Percentiles rank a stretch among this genome's conserved stretches.
Conservation (phyloP, 176 grass and related monocot genomes). For the Olyra latifolia region DNA sequence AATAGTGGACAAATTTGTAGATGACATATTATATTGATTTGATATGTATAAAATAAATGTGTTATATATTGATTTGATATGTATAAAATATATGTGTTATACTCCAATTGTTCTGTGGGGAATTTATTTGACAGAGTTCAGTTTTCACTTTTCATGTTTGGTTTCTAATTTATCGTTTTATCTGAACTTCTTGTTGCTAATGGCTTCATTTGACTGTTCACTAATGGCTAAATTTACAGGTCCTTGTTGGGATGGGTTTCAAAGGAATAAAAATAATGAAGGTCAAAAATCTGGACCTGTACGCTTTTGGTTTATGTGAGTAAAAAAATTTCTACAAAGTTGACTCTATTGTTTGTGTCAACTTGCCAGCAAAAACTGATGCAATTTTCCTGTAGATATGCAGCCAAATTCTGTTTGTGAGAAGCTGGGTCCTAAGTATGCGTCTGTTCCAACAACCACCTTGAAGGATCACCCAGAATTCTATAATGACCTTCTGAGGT, state of each 20-base stretch:
- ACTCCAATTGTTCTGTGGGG: background rate
- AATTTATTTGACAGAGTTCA: background rate
- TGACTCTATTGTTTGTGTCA: slow-evolving; percentile 1
- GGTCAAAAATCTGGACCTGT: slow-evolving; percentile 81
- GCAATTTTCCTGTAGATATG: slow-evolving; percentile 65
- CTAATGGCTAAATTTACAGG: slow-evolving; percentile 49
- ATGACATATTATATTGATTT: background rate
- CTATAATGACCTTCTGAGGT: slow-evolving; percentile 93
- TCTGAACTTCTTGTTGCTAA: slow-evolving; percentile 7
- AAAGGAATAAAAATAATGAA: slow-evolving; percentile 88
- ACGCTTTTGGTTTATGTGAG: slow-evolving; percentile 99
- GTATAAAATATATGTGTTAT: background rate
- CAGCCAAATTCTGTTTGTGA: slow-evolving; percentile 78
- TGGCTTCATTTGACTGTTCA: slow-evolving; percentile 13
- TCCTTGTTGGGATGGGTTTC: slow-evolving; percentile 91
- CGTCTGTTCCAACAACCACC: slow-evolving; percentile 61
- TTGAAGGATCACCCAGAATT: slow-evolving; percentile 81
- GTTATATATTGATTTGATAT: background rate
- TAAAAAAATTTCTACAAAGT: background rate
- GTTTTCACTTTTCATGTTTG: slow-evolving; percentile 3
- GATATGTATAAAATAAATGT: background rate
- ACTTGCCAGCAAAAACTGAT: background rate
- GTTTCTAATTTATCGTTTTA: background rate
- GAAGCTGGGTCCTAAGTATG: slow-evolving; percentile 90
- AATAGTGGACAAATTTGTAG: background rate